These are phyloP conservation scores for Arctium minus DNA, from an alignment of 129 eudicot species.

Conservation along the genomic window DNA sequence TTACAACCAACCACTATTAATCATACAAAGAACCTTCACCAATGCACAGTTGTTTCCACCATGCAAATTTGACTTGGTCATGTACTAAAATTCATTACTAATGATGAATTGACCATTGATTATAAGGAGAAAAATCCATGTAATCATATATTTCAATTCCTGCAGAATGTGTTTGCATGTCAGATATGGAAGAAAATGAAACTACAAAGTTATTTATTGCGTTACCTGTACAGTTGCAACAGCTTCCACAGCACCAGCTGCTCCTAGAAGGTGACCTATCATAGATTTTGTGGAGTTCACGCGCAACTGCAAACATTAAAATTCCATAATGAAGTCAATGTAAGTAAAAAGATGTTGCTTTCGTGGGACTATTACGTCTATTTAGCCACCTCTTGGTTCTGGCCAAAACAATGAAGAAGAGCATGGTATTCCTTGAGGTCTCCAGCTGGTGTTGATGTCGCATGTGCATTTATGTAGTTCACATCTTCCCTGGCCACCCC, in stretches of 20 bases:
- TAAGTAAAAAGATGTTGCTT: not conserved
- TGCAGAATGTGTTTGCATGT: not conserved
- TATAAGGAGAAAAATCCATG: not conserved
- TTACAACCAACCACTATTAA: not conserved
- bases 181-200: not conserved
- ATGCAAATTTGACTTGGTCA: not conserved
- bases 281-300: constrained; percentile 95
- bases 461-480: constrained; percentile 96
- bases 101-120: not conserved
- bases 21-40: not conserved
- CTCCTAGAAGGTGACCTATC: constrained; percentile 96
- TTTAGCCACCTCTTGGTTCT: constrained; percentile 65
- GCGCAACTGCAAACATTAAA: constrained; percentile 53
- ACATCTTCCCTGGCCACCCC: constrained; percentile 92
- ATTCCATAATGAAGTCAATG: not conserved
- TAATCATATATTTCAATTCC: constrained; percentile 1
- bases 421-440: constrained; percentile 90
- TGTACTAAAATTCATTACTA: not conserved
- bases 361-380: not conserved
- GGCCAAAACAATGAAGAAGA: constrained; percentile 83
- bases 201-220: not conserved
- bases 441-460: constrained; percentile 94
- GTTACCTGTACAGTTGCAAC: constrained; percentile 94
- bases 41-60: not conserved
- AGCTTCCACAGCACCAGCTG: constrained; percentile 99